Evolutionary conservation across 495 filamentous ascomycete species (phyloP).

Genomic region (Oleoguttula mirabilis): DNA sequence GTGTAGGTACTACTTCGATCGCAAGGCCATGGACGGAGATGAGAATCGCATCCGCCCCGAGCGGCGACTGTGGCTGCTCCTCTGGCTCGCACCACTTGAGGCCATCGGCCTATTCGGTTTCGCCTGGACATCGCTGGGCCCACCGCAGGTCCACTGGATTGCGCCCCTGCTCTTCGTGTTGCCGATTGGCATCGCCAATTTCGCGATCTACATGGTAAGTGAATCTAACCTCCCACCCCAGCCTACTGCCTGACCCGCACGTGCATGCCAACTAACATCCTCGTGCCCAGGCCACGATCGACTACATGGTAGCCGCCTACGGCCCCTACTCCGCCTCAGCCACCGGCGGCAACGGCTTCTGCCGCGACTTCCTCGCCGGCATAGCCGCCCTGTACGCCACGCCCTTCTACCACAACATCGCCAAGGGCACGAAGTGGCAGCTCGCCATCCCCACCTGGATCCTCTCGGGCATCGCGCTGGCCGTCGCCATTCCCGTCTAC

Average conservation of each 20-base stretch:
- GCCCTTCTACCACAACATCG: conserved; percentile 44
- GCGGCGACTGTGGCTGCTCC: conserved; percentile 46
- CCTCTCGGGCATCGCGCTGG: conserved; percentile 51
- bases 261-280: conserved; percentile 50
- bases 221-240: too few species aligned
- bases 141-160: conserved; percentile 51
- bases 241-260: conserved; percentile 43
- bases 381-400: conserved; percentile 60
- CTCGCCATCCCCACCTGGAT: conserved; percentile 60
- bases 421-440: conserved; percentile 47
- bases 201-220: conserved; percentile 63
- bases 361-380: conserved; percentile 74
- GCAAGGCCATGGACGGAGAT: conserved; percentile 35
- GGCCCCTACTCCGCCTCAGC: conserved; percentile 67
- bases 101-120: conserved; percentile 58
- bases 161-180: conserved; percentile 49
- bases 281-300: conserved; percentile 67
- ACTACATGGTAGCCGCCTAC: conserved; percentile 52
- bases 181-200: conserved; percentile 56
- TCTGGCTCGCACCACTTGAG: conserved; percentile 45
- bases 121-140: conserved; percentile 46
- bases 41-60: conserved; percentile 48
- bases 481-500: conserved; percentile 66
- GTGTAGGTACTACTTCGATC: conserved; percentile 45
- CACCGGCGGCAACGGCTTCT: conserved; percentile 62